These are phyloP conservation scores for Leccinum huronense DNA, from an alignment of 1,284 basidiomycete genomes.

Conservation along the genomic window DNA sequence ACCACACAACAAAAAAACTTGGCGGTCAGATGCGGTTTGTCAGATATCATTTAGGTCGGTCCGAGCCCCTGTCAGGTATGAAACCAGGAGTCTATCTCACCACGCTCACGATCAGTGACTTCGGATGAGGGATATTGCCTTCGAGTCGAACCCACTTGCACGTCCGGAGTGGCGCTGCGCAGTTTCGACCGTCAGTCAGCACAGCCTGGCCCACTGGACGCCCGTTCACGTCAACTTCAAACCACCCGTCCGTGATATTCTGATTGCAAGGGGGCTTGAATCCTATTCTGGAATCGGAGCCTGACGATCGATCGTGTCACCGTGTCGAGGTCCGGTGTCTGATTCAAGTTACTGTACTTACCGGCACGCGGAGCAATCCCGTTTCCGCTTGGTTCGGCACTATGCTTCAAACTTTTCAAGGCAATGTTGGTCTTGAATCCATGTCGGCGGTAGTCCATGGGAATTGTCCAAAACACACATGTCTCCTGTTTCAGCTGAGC, in stretches of 20 bases:
- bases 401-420: neutral
- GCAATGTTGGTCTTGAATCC: neutral
- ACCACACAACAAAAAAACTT: neutral
- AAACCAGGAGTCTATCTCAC: neutral
- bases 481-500: conserved; percentile 4
- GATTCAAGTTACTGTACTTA: neutral
- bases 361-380: neutral
- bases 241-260: neutral
- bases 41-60: neutral
- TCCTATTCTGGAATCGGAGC: neutral
- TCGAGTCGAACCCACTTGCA: neutral
- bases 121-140: neutral
- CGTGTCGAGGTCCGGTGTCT: neutral
- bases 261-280: neutral
- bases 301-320: neutral
- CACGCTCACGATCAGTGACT: neutral
- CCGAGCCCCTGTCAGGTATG: neutral
- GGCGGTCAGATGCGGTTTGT: neutral
- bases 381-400: neutral
- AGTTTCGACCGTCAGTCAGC: neutral
- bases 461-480: neutral
- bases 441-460: neutral
- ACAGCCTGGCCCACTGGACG: neutral
- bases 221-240: neutral
- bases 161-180: neutral